A percentile compares a stretch with the other conserved stretches of the same genome.
phyloP scores from a whole-genome alignment of 805 yeast species.

The Ascoidea asiatica region DNA sequence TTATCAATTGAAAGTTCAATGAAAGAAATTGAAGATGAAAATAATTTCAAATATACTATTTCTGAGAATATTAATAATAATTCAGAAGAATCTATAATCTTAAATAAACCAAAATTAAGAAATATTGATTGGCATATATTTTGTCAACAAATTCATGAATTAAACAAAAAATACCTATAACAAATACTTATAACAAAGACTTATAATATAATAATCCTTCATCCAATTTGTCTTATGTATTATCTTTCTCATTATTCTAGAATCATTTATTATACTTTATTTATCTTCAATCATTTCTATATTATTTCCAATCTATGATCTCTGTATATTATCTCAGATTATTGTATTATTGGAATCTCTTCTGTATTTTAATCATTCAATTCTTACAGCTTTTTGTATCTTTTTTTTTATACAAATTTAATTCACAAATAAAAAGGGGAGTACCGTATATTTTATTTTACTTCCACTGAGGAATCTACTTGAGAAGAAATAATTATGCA shows the following conservation, averaged over 20 bases:
- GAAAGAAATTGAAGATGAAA: conserved; percentile 4
- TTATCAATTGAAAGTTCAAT: conserved; percentile 6
- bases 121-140: conserved; percentile 82
- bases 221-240: too few relatives aligned
- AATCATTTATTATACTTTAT: too few relatives aligned
- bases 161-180: conserved; percentile 31
- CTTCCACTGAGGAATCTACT: too few relatives aligned
- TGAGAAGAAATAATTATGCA: too few relatives aligned
- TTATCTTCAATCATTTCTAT: too few relatives aligned
- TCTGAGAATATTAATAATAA: too few relatives aligned
- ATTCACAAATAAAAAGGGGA: neutral
- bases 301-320: too few relatives aligned
- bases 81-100: neutral
- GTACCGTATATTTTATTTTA: neutral
- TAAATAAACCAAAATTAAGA: conserved; percentile 19
- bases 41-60: too few relatives aligned
- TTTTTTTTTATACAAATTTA: neutral
- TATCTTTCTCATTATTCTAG: too few relatives aligned
- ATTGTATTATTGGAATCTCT: neutral
- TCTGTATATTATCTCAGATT: too few relatives aligned
- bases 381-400: neutral
- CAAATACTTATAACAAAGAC: conserved; percentile 1
- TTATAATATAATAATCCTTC: too few relatives aligned
- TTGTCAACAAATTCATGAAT: conserved; percentile 67
- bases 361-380: neutral